Percentiles rank a stretch among this genome's conserved stretches.
Evolutionary conservation across 805 yeast species (phyloP).

Genomic region (Candida anglica): DNA sequence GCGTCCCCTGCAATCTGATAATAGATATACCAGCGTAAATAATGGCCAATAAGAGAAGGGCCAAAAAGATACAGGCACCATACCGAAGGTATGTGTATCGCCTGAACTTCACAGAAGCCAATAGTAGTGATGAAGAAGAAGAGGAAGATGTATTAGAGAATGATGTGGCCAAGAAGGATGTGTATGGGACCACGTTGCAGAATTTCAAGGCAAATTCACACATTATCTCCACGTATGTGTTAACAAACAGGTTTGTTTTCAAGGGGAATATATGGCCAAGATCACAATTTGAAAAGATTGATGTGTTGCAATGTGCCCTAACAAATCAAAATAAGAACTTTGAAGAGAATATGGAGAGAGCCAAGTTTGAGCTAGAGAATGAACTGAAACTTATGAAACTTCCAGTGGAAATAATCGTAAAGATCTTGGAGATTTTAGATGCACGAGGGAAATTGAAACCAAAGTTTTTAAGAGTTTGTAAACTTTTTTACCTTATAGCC

Average conservation of each 20-base stretch:
- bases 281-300: constrained; percentile 48
- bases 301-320: constrained; percentile 38
- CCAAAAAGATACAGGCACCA: constrained; percentile 77
- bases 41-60: constrained; percentile 87
- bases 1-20: too few relatives aligned
- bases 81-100: constrained; percentile 70
- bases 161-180: constrained; percentile 6
- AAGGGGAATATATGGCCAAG: constrained; percentile 42
- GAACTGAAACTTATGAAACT: constrained; percentile 26
- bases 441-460: constrained; percentile 32
- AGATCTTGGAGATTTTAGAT: constrained; percentile 27
- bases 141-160: constrained; percentile 16
- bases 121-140: constrained; percentile 22
- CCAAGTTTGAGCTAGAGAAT: constrained; percentile 9
- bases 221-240: constrained; percentile 30
- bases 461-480: constrained; percentile 56
- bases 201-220: constrained; percentile 18
- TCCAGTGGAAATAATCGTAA: constrained; percentile 32
- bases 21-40: constrained; percentile 10
- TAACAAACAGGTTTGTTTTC: constrained; percentile 17
- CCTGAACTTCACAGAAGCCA: constrained; percentile 23
- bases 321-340: constrained; percentile 19
- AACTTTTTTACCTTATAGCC: constrained; percentile 54
- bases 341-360: constrained; percentile 10
- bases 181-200: constrained; percentile 1